Evolutionary conservation across 352 stramenopile species (phyloP).

Genomic region (Aphanomyces euteiches): DNA sequence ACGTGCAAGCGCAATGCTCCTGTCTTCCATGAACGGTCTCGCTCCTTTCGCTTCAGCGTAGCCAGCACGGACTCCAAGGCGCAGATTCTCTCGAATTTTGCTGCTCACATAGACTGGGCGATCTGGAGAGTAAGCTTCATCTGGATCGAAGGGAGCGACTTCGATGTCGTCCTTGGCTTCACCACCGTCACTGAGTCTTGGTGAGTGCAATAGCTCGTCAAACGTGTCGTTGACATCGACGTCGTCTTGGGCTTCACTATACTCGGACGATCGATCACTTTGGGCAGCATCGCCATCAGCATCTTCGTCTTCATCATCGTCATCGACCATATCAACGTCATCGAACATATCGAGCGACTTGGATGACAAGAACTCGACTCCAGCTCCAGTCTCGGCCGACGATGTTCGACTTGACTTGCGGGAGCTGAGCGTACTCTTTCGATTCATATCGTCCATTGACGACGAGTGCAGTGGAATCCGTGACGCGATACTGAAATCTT

Average conservation of each 20-base stretch:
- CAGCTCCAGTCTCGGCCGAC: constrained; percentile 36
- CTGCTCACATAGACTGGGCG: constrained; percentile 86
- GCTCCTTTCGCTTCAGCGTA: constrained; percentile 82
- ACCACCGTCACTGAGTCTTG: constrained; percentile 36
- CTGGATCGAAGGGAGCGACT: constrained; percentile 41
- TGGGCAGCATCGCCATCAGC: constrained; percentile 44
- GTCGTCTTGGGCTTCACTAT: constrained; percentile 78
- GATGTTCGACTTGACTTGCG: constrained; percentile 50
- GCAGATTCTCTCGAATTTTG: constrained; percentile 79
- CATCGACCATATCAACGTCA: constrained; percentile 60
- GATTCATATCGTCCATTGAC: constrained; percentile 34
- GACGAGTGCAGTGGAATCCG: constrained; percentile 64
- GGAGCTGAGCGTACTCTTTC: constrained; percentile 46
- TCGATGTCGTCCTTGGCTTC: constrained; percentile 59
- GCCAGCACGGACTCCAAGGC: constrained; percentile 63
- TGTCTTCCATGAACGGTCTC: constrained; percentile 86
- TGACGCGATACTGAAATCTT: constrained; percentile 83
- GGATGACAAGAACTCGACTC: constrained; percentile 47
- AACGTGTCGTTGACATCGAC: constrained; percentile 87
- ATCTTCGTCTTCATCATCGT: constrained; percentile 71
- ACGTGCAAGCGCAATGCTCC: constrained; percentile 44
- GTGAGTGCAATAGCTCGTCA: constrained; percentile 68
- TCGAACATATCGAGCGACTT: constrained; percentile 46
- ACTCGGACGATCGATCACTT: constrained; percentile 55
- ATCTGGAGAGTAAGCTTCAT: constrained; percentile 30